Conservation (phyloP, 805 yeast species). For the Candida ulmi region DNA sequence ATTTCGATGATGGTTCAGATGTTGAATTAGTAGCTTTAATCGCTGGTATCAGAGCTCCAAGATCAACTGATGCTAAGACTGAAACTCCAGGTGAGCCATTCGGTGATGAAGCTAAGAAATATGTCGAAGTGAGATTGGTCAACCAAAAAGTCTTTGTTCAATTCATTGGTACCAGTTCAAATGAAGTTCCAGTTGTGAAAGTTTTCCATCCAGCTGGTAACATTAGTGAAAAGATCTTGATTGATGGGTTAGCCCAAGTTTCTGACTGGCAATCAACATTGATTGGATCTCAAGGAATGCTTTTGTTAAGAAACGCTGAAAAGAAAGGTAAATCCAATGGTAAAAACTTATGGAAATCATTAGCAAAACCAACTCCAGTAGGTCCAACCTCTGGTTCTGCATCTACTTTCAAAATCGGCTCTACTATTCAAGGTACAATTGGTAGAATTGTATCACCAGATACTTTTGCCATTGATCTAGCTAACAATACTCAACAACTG, state of each 20-base stretch:
- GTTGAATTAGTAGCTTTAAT: constrained; percentile 53
- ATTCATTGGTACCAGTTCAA: constrained; percentile 54
- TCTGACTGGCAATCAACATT: constrained; percentile 74
- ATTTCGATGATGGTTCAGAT: constrained; percentile 44
- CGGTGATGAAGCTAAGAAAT: constrained; percentile 61
- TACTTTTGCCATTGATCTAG: constrained; percentile 50
- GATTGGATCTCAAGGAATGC: constrained; percentile 63
- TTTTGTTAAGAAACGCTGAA: constrained; percentile 57
- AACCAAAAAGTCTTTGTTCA: constrained; percentile 53
- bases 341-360: constrained; percentile 51
- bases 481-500: constrained; percentile 40
- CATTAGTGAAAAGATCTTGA: constrained; percentile 61
- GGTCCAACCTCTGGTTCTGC: constrained; percentile 19
- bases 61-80: constrained; percentile 46
- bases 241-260: constrained; percentile 66
- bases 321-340: constrained; percentile 51
- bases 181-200: constrained; percentile 55
- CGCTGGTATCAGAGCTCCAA: constrained; percentile 72
- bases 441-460: constrained; percentile 64
- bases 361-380: constrained; percentile 18
- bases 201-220: constrained; percentile 73
- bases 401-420: constrained; percentile 36
- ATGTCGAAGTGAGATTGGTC: constrained; percentile 58
- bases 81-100: constrained; percentile 43
- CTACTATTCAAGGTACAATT: constrained; percentile 47